These are phyloP conservation scores for Prosopis cineraria DNA, from an alignment of 306 rosid genomes.

Conservation along the genomic window DNA sequence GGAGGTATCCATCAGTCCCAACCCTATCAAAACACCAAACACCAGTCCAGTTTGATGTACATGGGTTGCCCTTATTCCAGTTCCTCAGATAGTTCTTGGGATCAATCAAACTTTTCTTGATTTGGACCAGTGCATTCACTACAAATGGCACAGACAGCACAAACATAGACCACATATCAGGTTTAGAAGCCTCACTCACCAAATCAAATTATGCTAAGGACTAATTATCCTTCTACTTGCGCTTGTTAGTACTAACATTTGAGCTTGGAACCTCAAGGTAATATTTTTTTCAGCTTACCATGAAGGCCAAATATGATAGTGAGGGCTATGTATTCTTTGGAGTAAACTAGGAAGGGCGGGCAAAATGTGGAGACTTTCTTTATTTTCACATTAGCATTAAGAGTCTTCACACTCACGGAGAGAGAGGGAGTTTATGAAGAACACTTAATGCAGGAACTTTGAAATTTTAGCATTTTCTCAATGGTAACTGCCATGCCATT, in stretches of 20 bases:
- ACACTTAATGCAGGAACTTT: neutral
- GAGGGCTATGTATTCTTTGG: neutral
- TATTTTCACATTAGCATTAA: neutral
- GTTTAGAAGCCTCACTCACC: conserved; percentile 3
- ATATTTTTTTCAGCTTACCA: neutral
- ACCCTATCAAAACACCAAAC: conserved; percentile 47
- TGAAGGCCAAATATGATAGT: neutral
- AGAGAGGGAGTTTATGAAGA: neutral
- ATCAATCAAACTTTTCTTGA: conserved; percentile 70
- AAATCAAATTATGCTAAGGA: conserved; percentile 13
- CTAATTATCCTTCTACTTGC: neutral
- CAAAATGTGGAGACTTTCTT: neutral
- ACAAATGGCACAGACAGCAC: conserved; percentile 41
- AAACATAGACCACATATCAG: neutral
- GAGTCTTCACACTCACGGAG: neutral
- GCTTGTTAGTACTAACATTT: neutral
- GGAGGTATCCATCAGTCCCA: conserved; percentile 58
- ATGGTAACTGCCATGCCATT: neutral
- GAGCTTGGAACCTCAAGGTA: neutral
- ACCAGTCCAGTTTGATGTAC: conserved; percentile 72
- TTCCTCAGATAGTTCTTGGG: conserved; percentile 42
- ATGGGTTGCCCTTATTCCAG: conserved; percentile 80
- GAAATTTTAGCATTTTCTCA: conserved; percentile 1
- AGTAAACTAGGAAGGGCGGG: neutral
- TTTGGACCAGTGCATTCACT: conserved; percentile 64